Percentiles rank a stretch among this genome's conserved stretches.
Conservation (phyloP, 2,329 filamentous ascomycete species). For the Penicillium sp. region DNA sequence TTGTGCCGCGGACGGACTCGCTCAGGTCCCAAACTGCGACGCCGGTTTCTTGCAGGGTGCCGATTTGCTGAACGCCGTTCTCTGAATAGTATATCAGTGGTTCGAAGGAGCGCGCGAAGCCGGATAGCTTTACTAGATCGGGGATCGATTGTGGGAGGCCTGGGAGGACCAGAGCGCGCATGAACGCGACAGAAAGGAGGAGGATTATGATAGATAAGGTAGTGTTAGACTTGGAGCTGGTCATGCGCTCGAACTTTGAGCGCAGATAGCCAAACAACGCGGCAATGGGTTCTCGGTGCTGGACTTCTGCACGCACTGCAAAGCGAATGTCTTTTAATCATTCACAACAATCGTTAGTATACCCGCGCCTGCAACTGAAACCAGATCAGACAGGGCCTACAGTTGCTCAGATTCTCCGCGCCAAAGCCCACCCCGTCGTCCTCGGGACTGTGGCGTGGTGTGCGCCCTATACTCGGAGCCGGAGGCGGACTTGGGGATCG, state of each 20-base stretch:
- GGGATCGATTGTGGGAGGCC: constrained; percentile 67
- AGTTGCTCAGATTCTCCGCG: constrained; percentile 50
- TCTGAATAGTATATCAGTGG: constrained; percentile 94
- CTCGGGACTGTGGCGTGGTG: constrained; percentile 26
- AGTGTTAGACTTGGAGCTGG: constrained; percentile 68
- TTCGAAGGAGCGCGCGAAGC: constrained; percentile 86
- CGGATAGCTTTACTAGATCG: constrained; percentile 86
- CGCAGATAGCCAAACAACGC: constrained; percentile 65
- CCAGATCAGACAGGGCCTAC: constrained; percentile 43
- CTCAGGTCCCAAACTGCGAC: constrained; percentile 93
- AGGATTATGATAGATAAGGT: constrained; percentile 61
- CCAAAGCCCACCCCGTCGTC: constrained; percentile 41
- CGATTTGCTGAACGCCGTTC: constrained; percentile 80
- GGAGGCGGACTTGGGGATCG: constrained; percentile 57
- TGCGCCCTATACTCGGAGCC: constrained; percentile 28
- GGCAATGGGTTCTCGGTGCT: constrained; percentile 83
- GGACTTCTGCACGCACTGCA: constrained; percentile 80
- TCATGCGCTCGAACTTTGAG: constrained; percentile 59
- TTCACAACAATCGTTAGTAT: constrained; percentile 35
- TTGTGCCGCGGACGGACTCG: constrained; percentile 83
- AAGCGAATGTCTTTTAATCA: constrained; percentile 77
- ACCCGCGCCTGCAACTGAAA: constrained; percentile 28
- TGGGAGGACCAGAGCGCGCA: constrained; percentile 69
- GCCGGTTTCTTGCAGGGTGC: constrained; percentile 84
- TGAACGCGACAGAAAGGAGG: constrained; percentile 63